A percentile compares a stretch with the other conserved stretches of the same genome.
phyloP scores from a whole-genome alignment of 345 rosid species.

The Gossypium sturtianum region DNA sequence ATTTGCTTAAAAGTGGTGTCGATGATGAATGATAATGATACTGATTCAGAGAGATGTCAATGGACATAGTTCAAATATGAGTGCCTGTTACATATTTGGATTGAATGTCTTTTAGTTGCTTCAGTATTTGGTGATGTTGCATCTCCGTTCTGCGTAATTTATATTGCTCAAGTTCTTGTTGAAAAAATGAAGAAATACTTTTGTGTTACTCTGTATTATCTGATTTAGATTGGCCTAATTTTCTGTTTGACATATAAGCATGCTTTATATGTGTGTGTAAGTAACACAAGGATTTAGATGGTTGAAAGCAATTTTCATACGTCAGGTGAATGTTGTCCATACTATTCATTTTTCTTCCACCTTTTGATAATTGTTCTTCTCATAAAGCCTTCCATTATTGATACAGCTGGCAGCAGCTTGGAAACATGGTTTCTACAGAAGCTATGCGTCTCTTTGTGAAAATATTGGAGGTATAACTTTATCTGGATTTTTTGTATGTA shows the following conservation, averaged over 20 bases:
- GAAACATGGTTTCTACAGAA: constrained; percentile 85
- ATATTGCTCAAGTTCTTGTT: constrained; percentile 1
- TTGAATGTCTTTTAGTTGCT: neutral
- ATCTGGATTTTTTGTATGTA: constrained; percentile 14
- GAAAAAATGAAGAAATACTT: neutral
- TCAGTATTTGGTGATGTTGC: neutral
- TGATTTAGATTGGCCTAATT: neutral
- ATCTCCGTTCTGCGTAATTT: neutral
- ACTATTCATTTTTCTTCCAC: neutral
- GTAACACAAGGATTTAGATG: neutral
- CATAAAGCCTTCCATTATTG: constrained; percentile 13
- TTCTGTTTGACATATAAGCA: neutral
- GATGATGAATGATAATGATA: too few species aligned
- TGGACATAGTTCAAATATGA: neutral
- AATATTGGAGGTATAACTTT: constrained; percentile 71
- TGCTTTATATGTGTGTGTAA: neutral
- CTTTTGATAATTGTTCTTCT: neutral
- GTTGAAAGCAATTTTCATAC: neutral
- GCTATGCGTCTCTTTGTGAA: constrained; percentile 99
- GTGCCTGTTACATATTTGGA: neutral
- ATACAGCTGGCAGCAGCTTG: constrained; percentile 93
- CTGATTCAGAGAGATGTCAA: neutral
- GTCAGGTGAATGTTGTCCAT: neutral
- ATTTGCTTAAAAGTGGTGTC: neutral
- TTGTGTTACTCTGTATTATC: neutral